phyloP scores from a whole-genome alignment of 805 yeast genomes.

The Lipomyces sp. region DNA sequence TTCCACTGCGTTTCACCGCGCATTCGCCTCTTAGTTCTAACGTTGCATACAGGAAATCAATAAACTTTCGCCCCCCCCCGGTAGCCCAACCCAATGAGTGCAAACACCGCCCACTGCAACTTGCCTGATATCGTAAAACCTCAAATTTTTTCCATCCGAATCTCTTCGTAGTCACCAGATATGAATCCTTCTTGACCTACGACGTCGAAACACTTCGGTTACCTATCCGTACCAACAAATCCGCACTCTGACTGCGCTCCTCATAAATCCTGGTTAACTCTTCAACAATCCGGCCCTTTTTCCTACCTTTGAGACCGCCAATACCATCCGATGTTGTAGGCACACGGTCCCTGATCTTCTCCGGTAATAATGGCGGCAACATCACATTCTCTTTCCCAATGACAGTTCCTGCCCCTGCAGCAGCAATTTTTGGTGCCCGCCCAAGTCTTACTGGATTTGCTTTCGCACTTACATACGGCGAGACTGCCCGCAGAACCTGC shows the following conservation, averaged over 20 bases:
- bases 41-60: background rate
- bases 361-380: conserved; percentile 23
- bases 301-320: conserved; percentile 13
- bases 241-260: conserved; percentile 38
- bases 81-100: background rate
- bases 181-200: background rate
- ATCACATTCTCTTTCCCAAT: conserved; percentile 20
- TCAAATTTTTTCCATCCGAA: background rate
- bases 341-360: conserved; percentile 7
- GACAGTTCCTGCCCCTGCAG: background rate
- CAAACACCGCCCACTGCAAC: background rate
- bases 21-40: too few relatives aligned
- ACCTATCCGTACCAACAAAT: conserved; percentile 30
- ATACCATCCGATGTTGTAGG: background rate
- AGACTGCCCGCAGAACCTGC: conserved; percentile 23
- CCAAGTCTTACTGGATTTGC: background rate
- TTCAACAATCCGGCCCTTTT: conserved; percentile 36
- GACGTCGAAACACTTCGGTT: background rate
- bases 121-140: background rate
- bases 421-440: background rate
- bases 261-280: conserved; percentile 35
- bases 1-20: too few relatives aligned
- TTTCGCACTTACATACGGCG: conserved; percentile 33
- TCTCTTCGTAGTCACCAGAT: background rate
- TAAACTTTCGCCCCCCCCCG: background rate